Conservation (phyloP, 2,329 filamentous ascomycete species). For the Cladosporium oxysporum region DNA sequence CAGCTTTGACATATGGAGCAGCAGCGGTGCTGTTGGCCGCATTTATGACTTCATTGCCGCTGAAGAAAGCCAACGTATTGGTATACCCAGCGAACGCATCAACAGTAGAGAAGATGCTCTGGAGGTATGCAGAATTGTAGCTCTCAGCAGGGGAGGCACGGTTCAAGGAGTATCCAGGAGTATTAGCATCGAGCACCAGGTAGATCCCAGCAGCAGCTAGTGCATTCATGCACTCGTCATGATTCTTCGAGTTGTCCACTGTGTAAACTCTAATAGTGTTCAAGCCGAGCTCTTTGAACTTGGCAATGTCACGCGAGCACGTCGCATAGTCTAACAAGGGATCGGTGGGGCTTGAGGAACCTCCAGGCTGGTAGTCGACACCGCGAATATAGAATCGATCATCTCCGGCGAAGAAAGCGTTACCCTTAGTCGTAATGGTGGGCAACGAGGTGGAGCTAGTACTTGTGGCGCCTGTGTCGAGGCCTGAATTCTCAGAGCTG, state of each 20-base stretch:
- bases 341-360: constrained; percentile 58
- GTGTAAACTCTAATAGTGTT: constrained; percentile 92
- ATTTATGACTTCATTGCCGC: constrained; percentile 76
- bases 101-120: constrained; percentile 75
- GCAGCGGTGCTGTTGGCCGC: constrained; percentile 59
- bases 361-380: constrained; percentile 56
- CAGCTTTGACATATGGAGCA: constrained; percentile 67
- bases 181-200: constrained; percentile 87
- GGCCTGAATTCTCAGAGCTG: constrained; percentile 26
- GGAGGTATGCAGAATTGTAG: constrained; percentile 71
- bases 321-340: constrained; percentile 69
- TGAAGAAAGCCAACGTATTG: constrained; percentile 83
- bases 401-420: constrained; percentile 64
- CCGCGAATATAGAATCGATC: constrained; percentile 61
- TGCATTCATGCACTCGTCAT: constrained; percentile 80
- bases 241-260: constrained; percentile 79
- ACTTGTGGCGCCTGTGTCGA: constrained; percentile 33
- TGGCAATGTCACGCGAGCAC: constrained; percentile 76
- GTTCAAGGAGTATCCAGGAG: constrained; percentile 81
- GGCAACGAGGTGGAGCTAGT: constrained; percentile 49
- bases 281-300: constrained; percentile 80
- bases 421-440: constrained; percentile 62
- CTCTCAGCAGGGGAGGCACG: constrained; percentile 67
- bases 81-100: constrained; percentile 78
- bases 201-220: constrained; percentile 85